Base-by-base conservation (phyloP, 139 green algal species). In the Chlorella sp. region DNA sequence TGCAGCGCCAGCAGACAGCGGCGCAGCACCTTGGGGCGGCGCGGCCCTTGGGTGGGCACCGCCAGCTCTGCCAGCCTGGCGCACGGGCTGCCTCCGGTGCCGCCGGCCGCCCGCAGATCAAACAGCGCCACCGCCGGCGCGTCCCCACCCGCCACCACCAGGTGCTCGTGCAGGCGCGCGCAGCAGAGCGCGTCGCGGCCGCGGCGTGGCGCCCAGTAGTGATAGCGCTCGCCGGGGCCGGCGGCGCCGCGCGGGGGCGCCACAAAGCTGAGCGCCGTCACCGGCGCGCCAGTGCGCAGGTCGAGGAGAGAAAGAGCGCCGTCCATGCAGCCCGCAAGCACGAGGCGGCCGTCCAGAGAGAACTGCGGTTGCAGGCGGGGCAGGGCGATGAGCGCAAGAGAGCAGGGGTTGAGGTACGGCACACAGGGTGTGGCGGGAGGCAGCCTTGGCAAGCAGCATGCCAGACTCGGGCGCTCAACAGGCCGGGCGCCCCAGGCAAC, bases 321-420 rank as follows among this genome's bases (percentile, higher is more conserved):
- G 33, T 73, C 67, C 67, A 73, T 73, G 67, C 67, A 73, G 46
- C 45, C 67, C 17, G 33, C 67, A 33, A 73, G 67, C 67, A 73
- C 14, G 33, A 48, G 67, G 14, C 25, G 3, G 29, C 67, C 35
- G 45, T 46, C 35, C 0, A 46, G 67, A n/a, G n/a, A n/a, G n/a
- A n/a, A n/a, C 45, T 62, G 67, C 31, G 61, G 67, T 46, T 73
- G 53, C 53, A 61, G 53, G 53, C 17, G 23, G 53, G 53, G 19
- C 23, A 31, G 19, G 19, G 53, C 19, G 53, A 23, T 17, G n/a
- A 9, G 53, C 53, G 53, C 14, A 23, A 14, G 45, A 23, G 11
- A 14, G 11, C 11, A 23, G 14, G 45, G 45, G 45, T 23, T 53
- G 45, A 53, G 45, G 12, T 14, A 53, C 12, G 14, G 67, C 35